Evolutionary conservation across 331 rosid species (phyloP).

Genomic region (Acacia pycnantha): DNA sequence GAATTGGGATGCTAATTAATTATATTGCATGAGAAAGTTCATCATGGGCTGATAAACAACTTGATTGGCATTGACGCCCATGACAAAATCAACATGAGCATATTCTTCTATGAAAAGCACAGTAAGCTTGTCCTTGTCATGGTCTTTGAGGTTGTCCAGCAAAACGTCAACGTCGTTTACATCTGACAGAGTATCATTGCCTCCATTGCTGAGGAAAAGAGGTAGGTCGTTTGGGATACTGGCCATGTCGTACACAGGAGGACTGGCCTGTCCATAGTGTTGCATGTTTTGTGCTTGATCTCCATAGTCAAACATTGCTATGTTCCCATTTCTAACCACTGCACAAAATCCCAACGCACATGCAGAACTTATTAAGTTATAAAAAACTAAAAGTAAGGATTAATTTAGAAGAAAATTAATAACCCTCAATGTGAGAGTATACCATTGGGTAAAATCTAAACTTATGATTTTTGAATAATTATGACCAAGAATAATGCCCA

Average conservation of each 20-base stretch:
- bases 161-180: conserved; percentile 36
- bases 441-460: neutral
- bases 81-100: conserved; percentile 45
- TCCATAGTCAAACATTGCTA: conserved; percentile 42
- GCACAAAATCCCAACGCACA: neutral
- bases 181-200: conserved; percentile 35
- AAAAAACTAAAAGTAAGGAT: neutral
- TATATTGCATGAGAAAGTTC: conserved; percentile 23
- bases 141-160: conserved; percentile 38
- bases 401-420: neutral
- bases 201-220: conserved; percentile 47
- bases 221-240: conserved; percentile 41
- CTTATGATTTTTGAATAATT: neutral
- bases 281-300: conserved; percentile 22
- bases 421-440: neutral
- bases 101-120: conserved; percentile 17
- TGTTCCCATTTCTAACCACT: conserved; percentile 40
- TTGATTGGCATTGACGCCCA: conserved; percentile 37
- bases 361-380: neutral
- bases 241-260: conserved; percentile 44
- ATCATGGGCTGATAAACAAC: conserved; percentile 39
- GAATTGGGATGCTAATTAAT: neutral
- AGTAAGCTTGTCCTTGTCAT: conserved; percentile 36
- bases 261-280: conserved; percentile 34
- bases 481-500: neutral